A percentile compares a stretch with the other conserved stretches of the same genome.
These are phyloP conservation scores for Tetrahymena malaccensis DNA, from an alignment of 73 alveolate species.

Conservation along the genomic window DNA sequence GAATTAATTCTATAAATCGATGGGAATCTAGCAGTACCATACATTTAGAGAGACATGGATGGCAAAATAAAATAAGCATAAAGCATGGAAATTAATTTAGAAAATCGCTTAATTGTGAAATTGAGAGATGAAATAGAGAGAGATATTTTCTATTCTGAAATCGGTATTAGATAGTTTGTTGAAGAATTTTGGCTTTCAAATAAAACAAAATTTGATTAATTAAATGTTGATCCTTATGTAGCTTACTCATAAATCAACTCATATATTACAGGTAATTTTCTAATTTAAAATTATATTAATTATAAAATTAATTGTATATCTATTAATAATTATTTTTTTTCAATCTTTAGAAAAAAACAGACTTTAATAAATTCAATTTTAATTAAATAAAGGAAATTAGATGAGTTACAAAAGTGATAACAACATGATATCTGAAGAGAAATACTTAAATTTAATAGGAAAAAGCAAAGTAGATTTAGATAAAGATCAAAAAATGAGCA, in stretches of 20 bases:
- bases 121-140: no score
- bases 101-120: no score
- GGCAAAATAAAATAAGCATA: no score
- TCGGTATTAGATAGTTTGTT: neutral
- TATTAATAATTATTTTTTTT: no score
- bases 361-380: no score
- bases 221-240: neutral
- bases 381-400: neutral
- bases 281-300: neutral
- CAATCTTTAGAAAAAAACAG: no score
- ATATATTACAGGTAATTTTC: neutral
- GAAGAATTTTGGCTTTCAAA: neutral
- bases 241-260: neutral
- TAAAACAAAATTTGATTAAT: neutral
- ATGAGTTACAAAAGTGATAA: neutral
- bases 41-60: no score
- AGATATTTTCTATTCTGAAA: no score
- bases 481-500: neutral
- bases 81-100: no score
- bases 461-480: neutral
- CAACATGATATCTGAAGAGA: neutral
- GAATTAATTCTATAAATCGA: no score
- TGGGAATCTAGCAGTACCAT: no score
- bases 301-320: neutral
- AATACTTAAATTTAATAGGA: neutral